Conservation (phyloP, 148 eudicot species). For the Rhododendron griersonianum region DNA sequence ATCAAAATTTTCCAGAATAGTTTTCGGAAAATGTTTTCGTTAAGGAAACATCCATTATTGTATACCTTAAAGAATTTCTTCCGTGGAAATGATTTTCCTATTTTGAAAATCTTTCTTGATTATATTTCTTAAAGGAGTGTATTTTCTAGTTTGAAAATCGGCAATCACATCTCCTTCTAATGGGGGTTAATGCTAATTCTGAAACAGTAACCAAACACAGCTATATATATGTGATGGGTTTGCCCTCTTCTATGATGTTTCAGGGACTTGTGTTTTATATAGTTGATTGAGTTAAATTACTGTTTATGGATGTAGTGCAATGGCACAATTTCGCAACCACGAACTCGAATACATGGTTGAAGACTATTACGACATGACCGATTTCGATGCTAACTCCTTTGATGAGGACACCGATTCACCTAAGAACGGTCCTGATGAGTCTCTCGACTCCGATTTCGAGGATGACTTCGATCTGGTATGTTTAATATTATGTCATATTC, state of each 20-base stretch:
- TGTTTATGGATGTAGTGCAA: constrained; percentile 19
- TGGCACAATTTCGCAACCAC: constrained; percentile 55
- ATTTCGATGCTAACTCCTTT: constrained; percentile 31
- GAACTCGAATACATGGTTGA: constrained; percentile 46
- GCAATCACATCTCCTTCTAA: neutral
- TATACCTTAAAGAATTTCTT: neutral
- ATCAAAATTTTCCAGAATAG: neutral
- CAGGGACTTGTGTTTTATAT: neutral
- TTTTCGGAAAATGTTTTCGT: too few relatives aligned
- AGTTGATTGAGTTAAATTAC: neutral
- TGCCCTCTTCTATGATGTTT: neutral
- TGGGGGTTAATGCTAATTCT: neutral
- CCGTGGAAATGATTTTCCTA: neutral
- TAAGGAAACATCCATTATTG: neutral
- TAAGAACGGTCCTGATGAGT: constrained; percentile 13
- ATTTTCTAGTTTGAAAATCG: neutral
- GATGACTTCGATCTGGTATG: constrained; percentile 56
- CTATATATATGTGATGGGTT: neutral
- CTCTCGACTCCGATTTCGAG: constrained; percentile 47
- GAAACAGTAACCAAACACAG: neutral
- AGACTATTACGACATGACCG: constrained; percentile 30
- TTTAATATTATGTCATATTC: neutral
- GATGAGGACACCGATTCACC: constrained; percentile 19
- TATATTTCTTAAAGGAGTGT: too few relatives aligned
- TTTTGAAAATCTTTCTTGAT: neutral